Evolutionary conservation across 1,139 yeast species (phyloP), one percentile per base, ranked within the genome.

Genomic region (Suhomyces maxii): DNA sequence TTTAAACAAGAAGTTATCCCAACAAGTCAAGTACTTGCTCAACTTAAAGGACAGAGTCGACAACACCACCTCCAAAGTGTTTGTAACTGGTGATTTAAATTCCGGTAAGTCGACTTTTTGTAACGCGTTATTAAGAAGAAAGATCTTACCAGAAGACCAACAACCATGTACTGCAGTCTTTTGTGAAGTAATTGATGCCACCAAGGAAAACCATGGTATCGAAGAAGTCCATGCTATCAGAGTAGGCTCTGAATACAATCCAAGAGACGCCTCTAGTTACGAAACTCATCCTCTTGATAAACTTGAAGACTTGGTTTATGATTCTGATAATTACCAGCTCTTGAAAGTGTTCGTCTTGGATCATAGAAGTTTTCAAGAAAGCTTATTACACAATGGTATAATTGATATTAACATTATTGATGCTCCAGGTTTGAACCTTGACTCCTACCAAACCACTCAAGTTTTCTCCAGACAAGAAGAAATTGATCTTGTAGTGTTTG

Each of bases 101-200:
- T 88, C 99, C 0, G 99, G 99, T 6, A 95, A 95, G 62, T 89
- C 97, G 1, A 88, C 97, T 0, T 89, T 95, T 57, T 95, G 99
- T 67, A 95, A 95, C 61, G 95, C 97, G 0, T 71, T 95, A 41
- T 70, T 95, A 52, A 76, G 95, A 54, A 78, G 95, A 50, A 80
- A 82, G 45, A 68, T 95, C 1, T 71, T 93, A 41, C 99, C 99
- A 0, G 96, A 88, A 57, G 99, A 95, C 65, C 99, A 95, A 61
- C 96, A 95, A 60, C 99, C 99, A 1, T 91, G 98, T 58, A 95
- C 99, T 0, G 85, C 89, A 47, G 97, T 95, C 1, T 95, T 95
- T 60, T 91, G 97, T 64, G 99, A 95, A 66, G 95, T 95, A 3
- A 73, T 89, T 18, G 97, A 93, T 63, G 89, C 93, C 9, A 58